Base-by-base conservation (phyloP, 2,329 filamentous ascomycete species). In the Fusarium cyanostomum region DNA sequence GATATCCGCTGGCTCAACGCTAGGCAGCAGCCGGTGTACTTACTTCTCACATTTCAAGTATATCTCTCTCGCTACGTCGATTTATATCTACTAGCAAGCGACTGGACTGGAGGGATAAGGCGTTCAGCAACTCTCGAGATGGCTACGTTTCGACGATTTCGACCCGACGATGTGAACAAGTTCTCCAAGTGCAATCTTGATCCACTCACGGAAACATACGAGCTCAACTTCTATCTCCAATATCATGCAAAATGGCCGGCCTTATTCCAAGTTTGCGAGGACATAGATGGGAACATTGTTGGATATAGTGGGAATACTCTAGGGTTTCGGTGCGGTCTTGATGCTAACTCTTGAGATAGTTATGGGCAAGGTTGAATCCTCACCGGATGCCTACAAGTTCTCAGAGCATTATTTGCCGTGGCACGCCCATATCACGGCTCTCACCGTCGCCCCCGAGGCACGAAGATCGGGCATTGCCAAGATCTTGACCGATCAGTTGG, bases 161-260 rank as follows among this genome's bases (percentile, higher is more conserved):
- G 86, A 60, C 90, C 92, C 3, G 84, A 86, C 68, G 95, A 99
- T 77, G 84, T 98, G 62, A 88, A 97, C 78, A 90, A 89, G 68
- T 90, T 98, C 78, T 96, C 96, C 68, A 89, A 93, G 66, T 97
- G 94, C 79, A 99, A 99, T 75, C 89, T 99, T 62, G 95, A 99
- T 74, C 92, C 92, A 35, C 84, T 97, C 62, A 98, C 95, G n/a
- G 95, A 99, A 80, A 98, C 96, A 54, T 99, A 98, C 81, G 93
- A 96, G 76, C 86, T 97, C 66, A 87, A 88, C 62, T 99, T 98
- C 81, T 99, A 99, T 80, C 86, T 97, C 58, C 92, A 96, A 72
- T 99, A 99, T 79, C 88, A 97, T 66, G 92, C 93, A 50, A 92
- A 92, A 82, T 99, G 95, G 95, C 95, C 95, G 2, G 90, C 93